Conservation (phyloP, 1,284 basidiomycete genomes). For the Peniophora sp. region DNA sequence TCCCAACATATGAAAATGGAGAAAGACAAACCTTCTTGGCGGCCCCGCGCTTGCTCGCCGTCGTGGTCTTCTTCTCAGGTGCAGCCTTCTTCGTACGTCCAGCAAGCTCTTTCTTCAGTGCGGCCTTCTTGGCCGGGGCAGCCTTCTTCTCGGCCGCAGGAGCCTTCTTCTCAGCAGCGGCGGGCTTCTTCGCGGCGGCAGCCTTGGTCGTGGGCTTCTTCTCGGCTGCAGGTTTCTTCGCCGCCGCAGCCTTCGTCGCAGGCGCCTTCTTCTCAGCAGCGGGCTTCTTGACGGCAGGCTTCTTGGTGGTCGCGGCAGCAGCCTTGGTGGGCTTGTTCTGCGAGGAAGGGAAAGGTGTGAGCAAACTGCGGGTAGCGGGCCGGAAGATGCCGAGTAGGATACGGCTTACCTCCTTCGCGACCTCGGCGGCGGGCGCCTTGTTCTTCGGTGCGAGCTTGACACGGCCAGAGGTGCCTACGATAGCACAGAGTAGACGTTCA, state of each 20-base stretch:
- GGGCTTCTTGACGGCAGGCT: slow-evolving; percentile 11
- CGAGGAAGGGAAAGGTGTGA: slow-evolving; percentile 7
- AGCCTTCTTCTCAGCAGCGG: slow-evolving; percentile 7
- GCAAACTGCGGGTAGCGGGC: slow-evolving; percentile 9
- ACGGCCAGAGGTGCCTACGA: slow-evolving; percentile 63
- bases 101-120: slow-evolving; percentile 21
- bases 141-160: slow-evolving; percentile 13
- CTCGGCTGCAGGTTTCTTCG: slow-evolving; percentile 1
- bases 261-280: not conserved
- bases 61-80: slow-evolving; percentile 40
- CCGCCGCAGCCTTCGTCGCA: slow-evolving; percentile 9
- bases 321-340: slow-evolving; percentile 55
- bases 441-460: slow-evolving; percentile 78
- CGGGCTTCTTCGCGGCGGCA: slow-evolving; percentile 8
- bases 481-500: not conserved
- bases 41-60: slow-evolving; percentile 36
- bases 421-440: slow-evolving; percentile 39
- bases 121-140: slow-evolving; percentile 15
- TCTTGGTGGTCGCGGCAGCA: slow-evolving; percentile 12
- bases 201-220: slow-evolving; percentile 17
- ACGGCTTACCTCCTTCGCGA: slow-evolving; percentile 58
- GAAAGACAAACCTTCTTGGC: slow-evolving; percentile 46
- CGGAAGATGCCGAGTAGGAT: not conserved
- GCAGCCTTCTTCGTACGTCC: slow-evolving; percentile 32
- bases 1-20: not conserved